Percentiles rank a stretch among this genome's conserved stretches.
Conservation (phyloP, 2,329 filamentous ascomycete genomes). For the Aspergillus terreus region DNA sequence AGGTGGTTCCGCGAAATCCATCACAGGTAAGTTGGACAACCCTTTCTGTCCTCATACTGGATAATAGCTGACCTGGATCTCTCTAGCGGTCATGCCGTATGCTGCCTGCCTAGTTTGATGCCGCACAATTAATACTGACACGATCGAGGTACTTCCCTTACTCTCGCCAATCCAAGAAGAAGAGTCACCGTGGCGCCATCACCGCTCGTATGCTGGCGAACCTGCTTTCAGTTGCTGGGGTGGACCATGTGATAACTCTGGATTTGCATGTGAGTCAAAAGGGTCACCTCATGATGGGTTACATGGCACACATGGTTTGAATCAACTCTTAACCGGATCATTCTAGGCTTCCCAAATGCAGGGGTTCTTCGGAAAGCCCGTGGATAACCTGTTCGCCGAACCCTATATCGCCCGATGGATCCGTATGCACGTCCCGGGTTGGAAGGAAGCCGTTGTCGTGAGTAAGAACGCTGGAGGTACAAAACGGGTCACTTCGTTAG, state of each 20-base stretch:
- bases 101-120: conserved; percentile 30
- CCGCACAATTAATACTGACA: conserved; percentile 34
- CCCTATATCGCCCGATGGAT: conserved; percentile 96
- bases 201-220: conserved; percentile 97
- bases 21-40: conserved; percentile 70
- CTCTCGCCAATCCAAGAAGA: conserved; percentile 98
- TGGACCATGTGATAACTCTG: conserved; percentile 96
- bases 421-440: conserved; percentile 77
- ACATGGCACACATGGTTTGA: conserved; percentile 4
- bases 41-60: conserved; percentile 1
- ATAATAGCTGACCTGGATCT: conserved; percentile 8
- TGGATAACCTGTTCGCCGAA: conserved; percentile 95
- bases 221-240: conserved; percentile 84
- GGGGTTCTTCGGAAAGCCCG: conserved; percentile 95
- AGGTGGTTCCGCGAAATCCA: conserved; percentile 91
- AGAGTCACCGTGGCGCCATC: conserved; percentile 92
- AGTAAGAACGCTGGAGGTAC: conserved; percentile 98
- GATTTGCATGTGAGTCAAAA: conserved; percentile 69
- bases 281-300: conserved; percentile 9
- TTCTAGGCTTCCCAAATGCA: conserved; percentile 86
- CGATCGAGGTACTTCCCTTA: conserved; percentile 81
- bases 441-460: conserved; percentile 87
- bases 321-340: conserved; percentile 15
- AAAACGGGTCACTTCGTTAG: conserved; percentile 92
- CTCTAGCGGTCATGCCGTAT: conserved; percentile 46